Base-by-base conservation (phyloP, 2,329 filamentous ascomycete species). In the Dendrostoma leiphaemia region DNA sequence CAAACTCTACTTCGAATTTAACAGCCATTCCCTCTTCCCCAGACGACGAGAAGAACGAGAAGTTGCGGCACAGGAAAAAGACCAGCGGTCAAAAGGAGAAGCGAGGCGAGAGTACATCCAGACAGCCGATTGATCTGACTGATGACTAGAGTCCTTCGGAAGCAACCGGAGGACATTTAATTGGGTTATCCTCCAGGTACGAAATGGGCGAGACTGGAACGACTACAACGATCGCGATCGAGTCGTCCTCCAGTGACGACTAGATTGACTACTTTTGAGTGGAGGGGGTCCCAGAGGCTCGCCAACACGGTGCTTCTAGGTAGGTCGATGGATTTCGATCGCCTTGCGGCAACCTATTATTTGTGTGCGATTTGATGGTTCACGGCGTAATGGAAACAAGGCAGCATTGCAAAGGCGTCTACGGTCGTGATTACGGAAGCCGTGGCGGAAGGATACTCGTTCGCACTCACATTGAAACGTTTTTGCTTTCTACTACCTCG, bases 61-160 rank as follows among this genome's bases (percentile, higher is more conserved):
- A 44, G 13, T 41, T 44, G 9, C 44, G 35, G 17, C 44, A 21
- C 44, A 23, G 19, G 21, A 26, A 28, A 7, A 28, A 28, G 15
- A 8, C 15, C 6, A 46, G 28, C 38, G 29, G 26, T 8, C 28
- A 24, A 24, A 32, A 41, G 10, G 38, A 13, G 4, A 41, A 35
- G 21, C 12, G n/a, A 13, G 35, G 3, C 29, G 35, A 21, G 12
- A 43, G 38, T 26, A 48, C 29, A 7, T 2, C 38, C 10, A 34
- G 37, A 23, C 48, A 31, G 13, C 44, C 43, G n/a, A 57, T 54
- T n/a, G 48, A 51, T 19, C 51, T 54, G 47, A 57, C 51, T 21
- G 17, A 21, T n/a, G 53, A 57, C 19, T 45, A 48, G 19, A 24
- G 26, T 12, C 29, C 17, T 50, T 21, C 21, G n/a, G n/a, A n/a